A percentile compares a stretch with the other conserved stretches of the same genome.
These are phyloP conservation scores for Coniochaeta sp. DNA, from an alignment of 2,329 filamentous ascomycete genomes.

Conservation along the genomic window DNA sequence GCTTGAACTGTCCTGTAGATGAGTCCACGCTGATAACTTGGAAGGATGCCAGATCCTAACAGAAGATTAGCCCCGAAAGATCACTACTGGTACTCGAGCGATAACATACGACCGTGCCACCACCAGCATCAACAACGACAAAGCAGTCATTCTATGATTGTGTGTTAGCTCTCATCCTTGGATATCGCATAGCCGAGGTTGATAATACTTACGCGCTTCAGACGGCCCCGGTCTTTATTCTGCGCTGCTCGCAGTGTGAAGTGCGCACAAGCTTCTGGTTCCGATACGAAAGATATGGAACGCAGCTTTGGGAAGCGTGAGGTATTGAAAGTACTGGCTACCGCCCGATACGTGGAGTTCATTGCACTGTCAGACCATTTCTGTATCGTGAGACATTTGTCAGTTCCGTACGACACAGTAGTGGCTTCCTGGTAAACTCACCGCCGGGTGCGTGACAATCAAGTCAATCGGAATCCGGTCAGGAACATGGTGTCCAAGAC, in stretches of 20 bases:
- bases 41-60: conserved; percentile 14
- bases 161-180: conserved; percentile 3
- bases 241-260: conserved; percentile 14
- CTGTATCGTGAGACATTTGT: background rate
- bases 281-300: conserved; percentile 9
- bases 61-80: background rate
- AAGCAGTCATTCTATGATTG: conserved; percentile 13
- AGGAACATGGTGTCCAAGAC: conserved; percentile 8
- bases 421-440: background rate
- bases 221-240: conserved; percentile 10
- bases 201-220: conserved; percentile 5
- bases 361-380: conserved; percentile 12
- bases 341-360: conserved; percentile 11
- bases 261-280: conserved; percentile 13
- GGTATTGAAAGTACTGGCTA: conserved; percentile 8
- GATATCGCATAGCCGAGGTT: background rate
- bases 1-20: conserved; percentile 12
- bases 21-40: conserved; percentile 12
- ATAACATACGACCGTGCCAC: conserved; percentile 14
- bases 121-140: conserved; percentile 18
- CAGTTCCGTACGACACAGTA: background rate
- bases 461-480: conserved; percentile 9
- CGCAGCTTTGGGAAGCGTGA: conserved; percentile 10
- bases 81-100: background rate
- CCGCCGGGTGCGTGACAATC: conserved; percentile 11